Conservation (phyloP, 2,329 filamentous ascomycete genomes). For the Aureobasidium namibiae region DNA sequence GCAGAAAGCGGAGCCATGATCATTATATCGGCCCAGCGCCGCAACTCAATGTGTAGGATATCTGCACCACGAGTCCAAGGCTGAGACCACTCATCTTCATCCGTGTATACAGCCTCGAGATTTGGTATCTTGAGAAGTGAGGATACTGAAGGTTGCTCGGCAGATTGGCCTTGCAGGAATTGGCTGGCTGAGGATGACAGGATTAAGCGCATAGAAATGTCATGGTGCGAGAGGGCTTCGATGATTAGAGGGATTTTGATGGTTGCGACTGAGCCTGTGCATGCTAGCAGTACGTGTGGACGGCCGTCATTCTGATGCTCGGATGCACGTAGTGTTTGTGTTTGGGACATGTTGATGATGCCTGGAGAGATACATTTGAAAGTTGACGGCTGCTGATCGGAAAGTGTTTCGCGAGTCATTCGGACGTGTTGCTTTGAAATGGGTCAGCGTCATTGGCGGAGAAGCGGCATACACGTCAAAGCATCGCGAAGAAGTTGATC, state of each 20-base stretch:
- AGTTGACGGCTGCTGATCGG: background rate
- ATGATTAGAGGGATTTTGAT: constrained; percentile 59
- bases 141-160: constrained; percentile 64
- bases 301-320: constrained; percentile 41
- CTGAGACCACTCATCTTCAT: constrained; percentile 76
- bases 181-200: constrained; percentile 64
- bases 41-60: constrained; percentile 85
- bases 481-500: background rate
- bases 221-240: constrained; percentile 45
- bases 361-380: background rate
- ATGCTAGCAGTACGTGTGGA: constrained; percentile 56
- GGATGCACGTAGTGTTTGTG: constrained; percentile 23
- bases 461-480: background rate
- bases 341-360: constrained; percentile 2
- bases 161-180: constrained; percentile 68
- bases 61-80: constrained; percentile 71
- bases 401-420: constrained; percentile 4
- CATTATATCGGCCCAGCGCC: constrained; percentile 73
- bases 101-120: constrained; percentile 73
- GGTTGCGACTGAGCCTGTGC: constrained; percentile 71
- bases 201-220: constrained; percentile 74
- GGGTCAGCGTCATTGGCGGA: constrained; percentile 12
- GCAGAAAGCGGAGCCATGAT: constrained; percentile 75
- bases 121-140: constrained; percentile 54
- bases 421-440: constrained; percentile 5